These are phyloP conservation scores for Sporothrix globosa DNA, from an alignment of 2,329 filamentous ascomycete species.

Conservation along the genomic window DNA sequence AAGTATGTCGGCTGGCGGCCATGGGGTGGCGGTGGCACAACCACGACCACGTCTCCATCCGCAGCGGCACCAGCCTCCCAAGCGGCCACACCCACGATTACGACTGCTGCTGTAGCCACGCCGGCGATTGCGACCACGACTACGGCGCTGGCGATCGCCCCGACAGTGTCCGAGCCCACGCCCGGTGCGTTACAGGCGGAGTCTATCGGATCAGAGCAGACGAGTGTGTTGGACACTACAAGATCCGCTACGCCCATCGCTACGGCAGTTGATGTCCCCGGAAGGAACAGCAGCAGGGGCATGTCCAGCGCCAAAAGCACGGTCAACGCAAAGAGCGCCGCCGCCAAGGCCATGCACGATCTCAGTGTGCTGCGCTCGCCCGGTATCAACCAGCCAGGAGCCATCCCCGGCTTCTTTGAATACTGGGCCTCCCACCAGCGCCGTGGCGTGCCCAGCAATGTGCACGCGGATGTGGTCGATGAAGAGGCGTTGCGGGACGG, in stretches of 20 bases:
- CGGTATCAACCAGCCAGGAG: conserved; percentile 78
- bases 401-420: conserved; percentile 70
- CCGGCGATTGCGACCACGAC: neutral
- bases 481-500: conserved; percentile 63
- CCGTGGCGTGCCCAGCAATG: conserved; percentile 57
- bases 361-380: conserved; percentile 55
- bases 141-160: neutral
- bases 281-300: neutral
- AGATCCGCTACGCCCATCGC: neutral
- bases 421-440: conserved; percentile 56
- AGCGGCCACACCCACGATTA: neutral
- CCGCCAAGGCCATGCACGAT: conserved; percentile 40
- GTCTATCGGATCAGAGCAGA: neutral
- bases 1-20: conserved; percentile 46
- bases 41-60: neutral
- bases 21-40: conserved; percentile 44
- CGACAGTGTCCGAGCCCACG: neutral
- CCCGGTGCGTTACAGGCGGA: neutral
- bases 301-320: neutral
- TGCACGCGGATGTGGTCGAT: conserved; percentile 62
- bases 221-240: neutral
- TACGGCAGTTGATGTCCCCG: neutral
- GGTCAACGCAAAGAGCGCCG: neutral
- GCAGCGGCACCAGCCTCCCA: neutral
- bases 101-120: neutral